Conservation (phyloP, 306 rosid species). For the Delonix regia region DNA sequence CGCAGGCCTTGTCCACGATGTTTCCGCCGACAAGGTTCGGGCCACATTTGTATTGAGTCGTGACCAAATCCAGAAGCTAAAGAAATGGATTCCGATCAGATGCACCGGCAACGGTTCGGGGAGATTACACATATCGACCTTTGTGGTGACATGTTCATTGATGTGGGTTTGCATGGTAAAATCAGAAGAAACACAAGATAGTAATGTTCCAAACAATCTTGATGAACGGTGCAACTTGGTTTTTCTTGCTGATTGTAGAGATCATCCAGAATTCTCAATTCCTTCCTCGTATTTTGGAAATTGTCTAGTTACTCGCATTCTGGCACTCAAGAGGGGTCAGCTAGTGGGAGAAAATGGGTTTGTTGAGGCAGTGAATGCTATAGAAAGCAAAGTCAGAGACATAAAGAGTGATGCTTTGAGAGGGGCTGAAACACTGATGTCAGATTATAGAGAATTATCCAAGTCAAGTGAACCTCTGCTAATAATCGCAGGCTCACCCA, state of each 20-base stretch:
- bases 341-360: slow-evolving; percentile 44
- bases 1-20: background rate
- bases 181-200: slow-evolving; percentile 22
- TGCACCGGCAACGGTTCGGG: background rate
- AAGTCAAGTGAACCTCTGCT: background rate
- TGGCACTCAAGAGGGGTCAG: slow-evolving; percentile 31
- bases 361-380: slow-evolving; percentile 26
- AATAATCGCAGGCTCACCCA: slow-evolving; percentile 47
- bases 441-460: background rate
- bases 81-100: background rate
- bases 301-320: slow-evolving; percentile 20
- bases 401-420: slow-evolving; percentile 32
- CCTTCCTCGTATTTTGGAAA: slow-evolving; percentile 54
- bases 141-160: slow-evolving; percentile 27
- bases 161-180: slow-evolving; percentile 34
- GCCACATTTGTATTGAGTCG: background rate
- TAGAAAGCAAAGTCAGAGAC: slow-evolving; percentile 38
- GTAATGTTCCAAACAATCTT: background rate
- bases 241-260: slow-evolving; percentile 53
- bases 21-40: background rate
- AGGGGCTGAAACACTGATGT: slow-evolving; percentile 40
- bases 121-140: background rate
- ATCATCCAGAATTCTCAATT: slow-evolving; percentile 26
- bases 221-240: slow-evolving; percentile 32
- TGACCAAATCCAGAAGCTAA: background rate